Evolutionary conservation across 179 eudicot species (phyloP).

Genomic region (Beta macrorhiza): DNA sequence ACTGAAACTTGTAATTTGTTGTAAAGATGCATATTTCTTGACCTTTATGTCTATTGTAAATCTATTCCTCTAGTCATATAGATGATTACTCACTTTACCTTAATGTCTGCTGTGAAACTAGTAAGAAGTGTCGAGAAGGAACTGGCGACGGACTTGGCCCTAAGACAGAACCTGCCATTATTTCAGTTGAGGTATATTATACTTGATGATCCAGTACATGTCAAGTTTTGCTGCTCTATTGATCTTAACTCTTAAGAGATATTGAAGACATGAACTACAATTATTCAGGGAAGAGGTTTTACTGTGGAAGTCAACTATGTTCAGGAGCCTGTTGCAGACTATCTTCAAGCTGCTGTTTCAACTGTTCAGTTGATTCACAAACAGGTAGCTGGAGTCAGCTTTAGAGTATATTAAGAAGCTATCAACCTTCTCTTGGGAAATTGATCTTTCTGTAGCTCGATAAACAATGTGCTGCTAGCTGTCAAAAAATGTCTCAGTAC

Average conservation of each 20-base stretch:
- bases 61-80: not conserved
- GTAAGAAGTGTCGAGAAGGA: constrained; percentile 54
- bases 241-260: constrained; percentile 5
- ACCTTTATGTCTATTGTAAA: not conserved
- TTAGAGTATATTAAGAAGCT: not conserved
- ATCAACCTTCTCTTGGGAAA: not conserved
- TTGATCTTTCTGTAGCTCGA: not conserved
- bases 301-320: constrained; percentile 70
- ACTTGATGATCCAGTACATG: constrained; percentile 10
- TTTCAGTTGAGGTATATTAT: constrained; percentile 84
- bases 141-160: constrained; percentile 51
- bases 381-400: constrained; percentile 45
- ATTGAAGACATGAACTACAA: constrained; percentile 12
- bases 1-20: not conserved
- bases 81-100: not conserved
- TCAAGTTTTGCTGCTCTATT: not conserved
- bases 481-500: not conserved
- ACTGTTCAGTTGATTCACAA: constrained; percentile 80
- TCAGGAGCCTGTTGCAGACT: constrained; percentile 91
- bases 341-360: constrained; percentile 87
- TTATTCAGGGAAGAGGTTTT: constrained; percentile 87
- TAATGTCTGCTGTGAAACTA: constrained; percentile 18
- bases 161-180: constrained; percentile 73
- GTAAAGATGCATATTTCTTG: not conserved
- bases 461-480: not conserved